These are phyloP conservation scores for Trametes versicolor DNA, from an alignment of 1,284 basidiomycete genomes.

Conservation along the genomic window DNA sequence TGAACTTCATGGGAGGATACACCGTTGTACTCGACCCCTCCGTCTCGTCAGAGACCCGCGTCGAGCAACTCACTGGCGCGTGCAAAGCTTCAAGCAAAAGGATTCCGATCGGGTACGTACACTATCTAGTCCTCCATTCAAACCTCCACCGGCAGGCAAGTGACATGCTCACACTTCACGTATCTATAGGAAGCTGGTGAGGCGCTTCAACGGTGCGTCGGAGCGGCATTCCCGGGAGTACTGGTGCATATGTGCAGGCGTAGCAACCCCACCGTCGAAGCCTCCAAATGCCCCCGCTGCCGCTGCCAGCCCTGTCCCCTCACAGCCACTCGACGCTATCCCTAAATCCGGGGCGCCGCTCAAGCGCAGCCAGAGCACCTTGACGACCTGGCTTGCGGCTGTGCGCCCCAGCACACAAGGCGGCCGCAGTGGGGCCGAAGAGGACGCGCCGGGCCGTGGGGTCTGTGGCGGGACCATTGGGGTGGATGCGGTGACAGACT, in stretches of 20 bases:
- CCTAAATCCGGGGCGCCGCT: too few species aligned
- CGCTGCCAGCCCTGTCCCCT: too few species aligned
- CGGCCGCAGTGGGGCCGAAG: too few species aligned
- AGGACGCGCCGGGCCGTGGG: background rate
- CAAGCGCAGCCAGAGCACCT: slow-evolving; percentile 33
- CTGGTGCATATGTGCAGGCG: slow-evolving; percentile 25
- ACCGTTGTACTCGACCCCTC: slow-evolving; percentile 38
- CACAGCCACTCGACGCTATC: too few species aligned
- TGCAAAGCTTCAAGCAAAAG: slow-evolving; percentile 24
- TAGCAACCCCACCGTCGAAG: background rate
- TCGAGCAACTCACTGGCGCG: slow-evolving; percentile 25
- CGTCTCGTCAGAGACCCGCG: slow-evolving; percentile 21
- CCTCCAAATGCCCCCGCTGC: background rate
- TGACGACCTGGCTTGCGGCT: slow-evolving; percentile 31
- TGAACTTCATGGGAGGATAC: slow-evolving; percentile 33
- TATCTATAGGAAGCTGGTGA: slow-evolving; percentile 7
- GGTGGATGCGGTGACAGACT: slow-evolving; percentile 31
- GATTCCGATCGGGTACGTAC: slow-evolving; percentile 35
- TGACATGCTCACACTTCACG: background rate
- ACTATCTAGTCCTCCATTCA: too few species aligned
- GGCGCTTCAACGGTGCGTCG: background rate
- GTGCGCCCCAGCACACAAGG: background rate
- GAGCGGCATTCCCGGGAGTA: slow-evolving; percentile 12
- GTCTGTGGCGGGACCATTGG: slow-evolving; percentile 36
- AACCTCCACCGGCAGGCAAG: too few species aligned